These are phyloP conservation scores for Trichoderma sp. DNA, from an alignment of 2,329 filamentous ascomycete genomes.

Conservation along the genomic window DNA sequence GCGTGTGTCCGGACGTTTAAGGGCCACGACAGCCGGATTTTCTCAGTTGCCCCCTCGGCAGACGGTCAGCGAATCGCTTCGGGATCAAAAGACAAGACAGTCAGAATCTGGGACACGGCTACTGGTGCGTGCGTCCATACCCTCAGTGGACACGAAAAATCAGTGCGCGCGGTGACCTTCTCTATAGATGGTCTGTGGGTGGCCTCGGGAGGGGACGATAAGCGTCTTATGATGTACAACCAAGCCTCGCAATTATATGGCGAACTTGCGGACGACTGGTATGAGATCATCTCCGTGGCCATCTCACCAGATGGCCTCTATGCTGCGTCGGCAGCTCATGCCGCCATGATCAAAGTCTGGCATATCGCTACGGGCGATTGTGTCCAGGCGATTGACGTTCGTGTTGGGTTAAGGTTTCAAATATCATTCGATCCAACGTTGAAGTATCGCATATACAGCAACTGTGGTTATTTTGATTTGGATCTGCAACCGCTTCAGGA, in stretches of 20 bases:
- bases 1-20: conserved; percentile 15
- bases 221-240: conserved; percentile 1
- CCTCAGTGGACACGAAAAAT: background rate
- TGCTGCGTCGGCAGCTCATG: background rate
- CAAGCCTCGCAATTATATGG: background rate
- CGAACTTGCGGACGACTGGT: background rate
- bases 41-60: conserved; percentile 4
- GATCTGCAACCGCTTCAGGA: background rate
- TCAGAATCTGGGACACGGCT: conserved; percentile 16
- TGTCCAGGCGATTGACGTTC: background rate
- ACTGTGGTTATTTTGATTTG: conserved; percentile 15
- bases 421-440: conserved; percentile 6
- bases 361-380: background rate
- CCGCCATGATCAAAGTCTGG: conserved; percentile 24
- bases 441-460: conserved; percentile 1
- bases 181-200: conserved; percentile 1
- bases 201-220: background rate
- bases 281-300: background rate
- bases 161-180: background rate
- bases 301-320: conserved; percentile 7
- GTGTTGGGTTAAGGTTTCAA: background rate
- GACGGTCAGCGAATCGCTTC: background rate
- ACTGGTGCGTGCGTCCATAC: conserved; percentile 6
- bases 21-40: background rate
- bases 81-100: background rate